Percentiles rank a stretch among this genome's conserved stretches.
These are phyloP conservation scores for Sanghuangporus baumii DNA, from an alignment of 1,284 basidiomycete genomes.

Conservation along the genomic window DNA sequence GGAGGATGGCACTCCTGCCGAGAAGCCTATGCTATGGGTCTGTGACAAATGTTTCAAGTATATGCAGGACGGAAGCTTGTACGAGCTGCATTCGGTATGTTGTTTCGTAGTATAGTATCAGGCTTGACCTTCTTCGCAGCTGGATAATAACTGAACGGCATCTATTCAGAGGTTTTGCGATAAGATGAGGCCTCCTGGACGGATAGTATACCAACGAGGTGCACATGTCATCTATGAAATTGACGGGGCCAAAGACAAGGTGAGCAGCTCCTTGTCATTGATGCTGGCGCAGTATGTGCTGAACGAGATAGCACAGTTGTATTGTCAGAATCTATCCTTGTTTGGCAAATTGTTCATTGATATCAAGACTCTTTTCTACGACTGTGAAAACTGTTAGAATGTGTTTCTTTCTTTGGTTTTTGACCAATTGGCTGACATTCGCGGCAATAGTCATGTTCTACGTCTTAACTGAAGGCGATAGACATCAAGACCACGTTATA, in stretches of 20 bases:
- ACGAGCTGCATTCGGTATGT: slow-evolving; percentile 73
- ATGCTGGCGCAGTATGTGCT: neutral
- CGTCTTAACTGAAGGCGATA: slow-evolving; percentile 83
- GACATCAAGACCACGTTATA: slow-evolving; percentile 72
- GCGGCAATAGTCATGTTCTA: slow-evolving; percentile 81
- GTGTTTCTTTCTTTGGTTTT: slow-evolving; percentile 2
- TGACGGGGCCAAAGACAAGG: slow-evolving; percentile 83
- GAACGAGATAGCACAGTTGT: slow-evolving; percentile 52
- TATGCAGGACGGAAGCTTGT: slow-evolving; percentile 69
- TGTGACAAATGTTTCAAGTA: slow-evolving; percentile 98
- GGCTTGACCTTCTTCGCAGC: slow-evolving; percentile 17
- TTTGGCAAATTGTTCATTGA: slow-evolving; percentile 99
- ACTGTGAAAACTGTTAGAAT: slow-evolving; percentile 73
- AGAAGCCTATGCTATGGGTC: slow-evolving; percentile 65
- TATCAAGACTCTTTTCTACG: slow-evolving; percentile 96
- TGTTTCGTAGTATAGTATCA: neutral
- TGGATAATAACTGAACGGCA: slow-evolving; percentile 27
- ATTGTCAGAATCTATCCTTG: slow-evolving; percentile 91
- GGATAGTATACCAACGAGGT: slow-evolving; percentile 86
- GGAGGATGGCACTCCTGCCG: slow-evolving; percentile 25
- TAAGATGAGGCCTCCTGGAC: slow-evolving; percentile 77
- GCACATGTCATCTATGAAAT: slow-evolving; percentile 95
- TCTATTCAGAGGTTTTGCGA: slow-evolving; percentile 72
- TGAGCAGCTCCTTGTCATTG: slow-evolving; percentile 27
- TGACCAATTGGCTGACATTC: slow-evolving; percentile 1